Base-by-base conservation (phyloP, 768 basidiomycete genomes). In the Rhodotorula babjevae region DNA sequence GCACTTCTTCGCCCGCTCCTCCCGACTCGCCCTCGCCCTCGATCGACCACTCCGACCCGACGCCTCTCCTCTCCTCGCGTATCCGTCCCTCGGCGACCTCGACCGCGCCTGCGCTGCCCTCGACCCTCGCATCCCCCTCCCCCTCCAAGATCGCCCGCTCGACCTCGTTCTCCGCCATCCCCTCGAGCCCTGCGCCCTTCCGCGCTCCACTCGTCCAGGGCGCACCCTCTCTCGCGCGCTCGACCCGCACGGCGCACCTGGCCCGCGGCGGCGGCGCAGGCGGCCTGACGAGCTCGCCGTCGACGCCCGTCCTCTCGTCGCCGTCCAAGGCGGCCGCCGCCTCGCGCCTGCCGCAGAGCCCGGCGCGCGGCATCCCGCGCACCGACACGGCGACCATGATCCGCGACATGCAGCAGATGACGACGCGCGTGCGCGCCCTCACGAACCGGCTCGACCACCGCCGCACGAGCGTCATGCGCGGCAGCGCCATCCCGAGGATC, bases 371-470 rank as follows among this genome's bases (percentile, higher is more conserved):
- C 10, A 14, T 52, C n/a, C 53, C 67, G 8, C 58, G 74, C 18
- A 44, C 60, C 31, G 67, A 69, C 40, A 65, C 66, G 40, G 27
- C 49, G 52, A 59, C 47, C 27, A 68, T 68, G 69, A 65, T 71
- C 36, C 62, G 63, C 25, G 69, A 75, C 49, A 75, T 71, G 73
- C 66, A 68, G 59, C 53, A 60, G 27, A 71, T 75, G 69, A 75
- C 69, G 9, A 58, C 63, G 16, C 66, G 73, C 7, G 69, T 68
- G 23, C 68, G 65, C 25, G 62, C 61, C 16, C 29, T 75, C 4
- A 71, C 73, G 29, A 36, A 62, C 25, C 42, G 73, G 19, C 56
- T 75, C 9, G 73, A 75, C 33, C 55, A 55, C 31, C 36, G 69
- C 33, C 31, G 73, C 21, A 61, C 55, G n/a, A 33, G 61, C n/a